Evolutionary conservation across 2,329 filamentous ascomycete species (phyloP).

Genomic region (Sarocladium kiliense): DNA sequence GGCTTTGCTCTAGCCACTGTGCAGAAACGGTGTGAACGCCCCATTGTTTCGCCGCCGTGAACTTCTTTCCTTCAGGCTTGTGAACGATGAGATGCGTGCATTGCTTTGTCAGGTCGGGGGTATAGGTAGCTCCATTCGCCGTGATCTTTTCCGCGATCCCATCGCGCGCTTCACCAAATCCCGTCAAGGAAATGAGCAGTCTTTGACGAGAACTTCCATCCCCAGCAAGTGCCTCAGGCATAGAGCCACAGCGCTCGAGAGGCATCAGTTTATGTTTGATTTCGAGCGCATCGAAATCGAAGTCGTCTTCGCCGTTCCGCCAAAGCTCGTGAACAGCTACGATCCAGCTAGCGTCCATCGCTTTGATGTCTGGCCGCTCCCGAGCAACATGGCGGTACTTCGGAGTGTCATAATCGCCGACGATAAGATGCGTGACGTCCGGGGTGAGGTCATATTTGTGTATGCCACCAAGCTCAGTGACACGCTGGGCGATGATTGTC

Average conservation of each 20-base stretch:
- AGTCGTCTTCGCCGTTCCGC: conserved; percentile 68
- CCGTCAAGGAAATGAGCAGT: conserved; percentile 51
- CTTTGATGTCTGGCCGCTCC: conserved; percentile 78
- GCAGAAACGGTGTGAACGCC: conserved; percentile 70
- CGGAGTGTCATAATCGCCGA: conserved; percentile 80
- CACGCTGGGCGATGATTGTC: conserved; percentile 56
- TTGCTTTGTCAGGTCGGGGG: conserved; percentile 77
- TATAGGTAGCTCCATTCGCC: conserved; percentile 74
- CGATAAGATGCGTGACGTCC: conserved; percentile 90
- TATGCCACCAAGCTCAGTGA: conserved; percentile 75
- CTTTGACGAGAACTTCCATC: conserved; percentile 18
- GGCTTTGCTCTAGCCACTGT: conserved; percentile 80
- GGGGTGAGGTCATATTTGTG: conserved; percentile 93
- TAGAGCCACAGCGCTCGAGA: conserved; percentile 50
- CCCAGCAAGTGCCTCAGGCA: conserved; percentile 15
- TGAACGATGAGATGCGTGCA: conserved; percentile 86
- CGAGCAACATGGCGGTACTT: conserved; percentile 96
- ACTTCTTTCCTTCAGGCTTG: conserved; percentile 80
- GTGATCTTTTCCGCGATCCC: conserved; percentile 63
- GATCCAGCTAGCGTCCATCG: conserved; percentile 80
- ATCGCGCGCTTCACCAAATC: conserved; percentile 59
- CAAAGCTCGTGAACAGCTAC: conserved; percentile 73
- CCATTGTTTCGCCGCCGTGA: conserved; percentile 81
- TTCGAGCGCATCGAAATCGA: conserved; percentile 69
- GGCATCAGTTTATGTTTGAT: conserved; percentile 57